phyloP scores from a whole-genome alignment of 2,329 filamentous ascomycete genomes.

The Mycosphaerella sp. region DNA sequence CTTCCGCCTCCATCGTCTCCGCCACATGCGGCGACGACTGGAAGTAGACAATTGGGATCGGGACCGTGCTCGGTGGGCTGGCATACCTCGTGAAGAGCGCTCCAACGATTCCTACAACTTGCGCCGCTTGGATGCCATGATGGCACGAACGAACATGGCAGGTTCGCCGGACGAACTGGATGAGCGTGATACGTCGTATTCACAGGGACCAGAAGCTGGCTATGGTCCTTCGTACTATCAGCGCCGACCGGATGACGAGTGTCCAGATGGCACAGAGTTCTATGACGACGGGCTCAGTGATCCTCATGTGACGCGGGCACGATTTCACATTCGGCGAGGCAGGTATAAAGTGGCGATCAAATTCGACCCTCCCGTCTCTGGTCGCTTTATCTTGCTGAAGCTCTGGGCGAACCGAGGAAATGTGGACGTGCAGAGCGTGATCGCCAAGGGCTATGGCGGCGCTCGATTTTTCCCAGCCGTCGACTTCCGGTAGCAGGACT shows the following conservation, averaged over 20 bases:
- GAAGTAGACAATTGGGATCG: slow-evolving; percentile 25
- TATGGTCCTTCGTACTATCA: slow-evolving; percentile 13
- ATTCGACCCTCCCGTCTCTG: slow-evolving; percentile 70
- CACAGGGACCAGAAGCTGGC: slow-evolving; percentile 13
- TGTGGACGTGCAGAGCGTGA: slow-evolving; percentile 83
- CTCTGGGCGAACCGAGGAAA: slow-evolving; percentile 78
- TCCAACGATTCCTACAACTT: slow-evolving; percentile 18
- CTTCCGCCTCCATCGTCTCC: slow-evolving; percentile 27
- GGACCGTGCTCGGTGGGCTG: slow-evolving; percentile 17
- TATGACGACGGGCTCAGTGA: slow-evolving; percentile 24
- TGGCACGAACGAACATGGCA: slow-evolving; percentile 24
- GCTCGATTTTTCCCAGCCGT: slow-evolving; percentile 62
- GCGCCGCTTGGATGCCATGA: slow-evolving; percentile 24
- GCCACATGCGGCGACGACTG: slow-evolving; percentile 25
- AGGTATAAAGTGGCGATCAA: slow-evolving; percentile 81
- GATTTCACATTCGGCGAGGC: slow-evolving; percentile 74
- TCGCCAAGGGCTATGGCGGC: slow-evolving; percentile 77
- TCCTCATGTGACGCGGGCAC: slow-evolving; percentile 50
- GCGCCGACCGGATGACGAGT: slow-evolving; percentile 5
- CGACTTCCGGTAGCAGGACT: slow-evolving; percentile 15
- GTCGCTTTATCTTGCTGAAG: slow-evolving; percentile 74
- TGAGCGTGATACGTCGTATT: slow-evolving; percentile 13
- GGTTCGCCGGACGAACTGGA: slow-evolving; percentile 22
- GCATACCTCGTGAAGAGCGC: slow-evolving; percentile 18
- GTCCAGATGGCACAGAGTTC: slow-evolving; percentile 11